phyloP scores from a whole-genome alignment of 2,329 filamentous ascomycete species.

The Byssoonygena ceratinophila region DNA sequence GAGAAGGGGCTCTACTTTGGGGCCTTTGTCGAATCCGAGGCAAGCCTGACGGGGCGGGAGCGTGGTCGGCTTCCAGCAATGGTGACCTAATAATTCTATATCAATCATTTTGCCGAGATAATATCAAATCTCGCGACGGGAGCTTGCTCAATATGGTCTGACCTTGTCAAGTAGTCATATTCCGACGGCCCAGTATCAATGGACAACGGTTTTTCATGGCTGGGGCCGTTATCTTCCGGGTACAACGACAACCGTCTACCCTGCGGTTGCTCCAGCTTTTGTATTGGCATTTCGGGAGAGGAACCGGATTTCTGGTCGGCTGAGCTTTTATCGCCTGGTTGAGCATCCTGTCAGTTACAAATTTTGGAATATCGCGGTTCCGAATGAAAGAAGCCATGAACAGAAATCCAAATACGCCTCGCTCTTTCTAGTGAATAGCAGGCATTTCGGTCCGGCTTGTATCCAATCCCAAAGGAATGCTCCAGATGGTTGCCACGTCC shows the following conservation, averaged over 20 bases:
- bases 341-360: constrained; percentile 4
- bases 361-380: not conserved
- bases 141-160: constrained; percentile 16
- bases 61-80: constrained; percentile 81
- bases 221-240: constrained; percentile 47
- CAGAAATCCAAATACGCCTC: too few relatives aligned
- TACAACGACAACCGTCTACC: constrained; percentile 22
- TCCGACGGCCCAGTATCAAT: constrained; percentile 61
- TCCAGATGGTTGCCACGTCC: not conserved
- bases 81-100: constrained; percentile 51
- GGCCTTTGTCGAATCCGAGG: constrained; percentile 87
- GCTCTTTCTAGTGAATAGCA: not conserved
- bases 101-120: constrained; percentile 6
- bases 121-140: constrained; percentile 2
- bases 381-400: too few relatives aligned
- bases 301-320: not conserved
- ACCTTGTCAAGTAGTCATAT: constrained; percentile 66
- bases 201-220: constrained; percentile 59
- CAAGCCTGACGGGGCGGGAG: constrained; percentile 72
- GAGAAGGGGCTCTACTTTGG: constrained; percentile 52
- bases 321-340: constrained; percentile 3
- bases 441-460: not conserved
- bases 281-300: constrained; percentile 1
- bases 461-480: not conserved
- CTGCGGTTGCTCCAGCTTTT: not conserved